These are phyloP conservation scores for Fraxinus latifolia DNA, from an alignment of 305 asterid genomes.

Conservation along the genomic window DNA sequence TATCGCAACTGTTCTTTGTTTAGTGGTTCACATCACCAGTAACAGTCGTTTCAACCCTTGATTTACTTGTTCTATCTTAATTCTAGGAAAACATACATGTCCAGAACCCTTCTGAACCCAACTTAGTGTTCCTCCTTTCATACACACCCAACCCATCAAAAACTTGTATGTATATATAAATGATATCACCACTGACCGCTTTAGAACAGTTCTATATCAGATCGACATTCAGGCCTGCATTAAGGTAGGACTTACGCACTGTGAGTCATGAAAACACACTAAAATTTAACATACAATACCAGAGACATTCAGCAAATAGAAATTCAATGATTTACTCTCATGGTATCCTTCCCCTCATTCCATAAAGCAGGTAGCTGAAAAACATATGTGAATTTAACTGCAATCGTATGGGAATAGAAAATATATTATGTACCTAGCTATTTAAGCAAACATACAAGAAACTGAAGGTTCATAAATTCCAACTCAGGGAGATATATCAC, in stretches of 20 bases:
- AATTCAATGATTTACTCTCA: not conserved
- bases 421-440: constrained; percentile 3
- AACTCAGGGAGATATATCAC: not conserved
- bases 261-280: not conserved
- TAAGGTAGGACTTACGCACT: not conserved
- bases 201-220: not conserved
- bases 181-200: not conserved
- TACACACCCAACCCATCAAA: not conserved
- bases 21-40: not conserved
- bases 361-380: not conserved
- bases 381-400: not conserved
- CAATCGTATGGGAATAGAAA: not conserved
- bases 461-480: constrained; percentile 11
- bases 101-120: not conserved
- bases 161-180: not conserved
- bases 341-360: not conserved
- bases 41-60: not conserved
- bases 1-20: not conserved
- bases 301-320: not conserved
- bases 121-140: not conserved
- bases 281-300: not conserved
- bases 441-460: constrained; percentile 4
- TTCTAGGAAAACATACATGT: not conserved
- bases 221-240: not conserved
- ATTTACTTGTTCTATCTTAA: not conserved